Evolutionary conservation across 176 grass and related monocot genomes (phyloP).

Genomic region (Leersia perrieri): DNA sequence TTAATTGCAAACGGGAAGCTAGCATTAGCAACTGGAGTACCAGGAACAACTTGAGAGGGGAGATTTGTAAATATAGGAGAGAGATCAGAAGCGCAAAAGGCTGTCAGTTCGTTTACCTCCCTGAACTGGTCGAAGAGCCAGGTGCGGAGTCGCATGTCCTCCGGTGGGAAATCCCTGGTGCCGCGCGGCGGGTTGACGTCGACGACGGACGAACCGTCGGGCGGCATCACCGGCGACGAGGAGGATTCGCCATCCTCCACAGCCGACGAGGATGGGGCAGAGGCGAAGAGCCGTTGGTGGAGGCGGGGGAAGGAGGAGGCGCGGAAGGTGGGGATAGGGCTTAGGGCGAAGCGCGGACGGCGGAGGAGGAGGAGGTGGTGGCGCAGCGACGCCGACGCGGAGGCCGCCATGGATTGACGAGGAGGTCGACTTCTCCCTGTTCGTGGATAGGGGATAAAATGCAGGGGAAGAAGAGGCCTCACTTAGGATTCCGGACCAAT

Average conservation of each 20-base stretch:
- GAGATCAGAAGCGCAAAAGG: neutral
- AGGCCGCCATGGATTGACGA: neutral
- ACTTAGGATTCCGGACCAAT: too few species aligned
- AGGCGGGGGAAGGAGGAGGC: neutral
- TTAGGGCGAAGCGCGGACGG: slow-evolving; percentile 20
- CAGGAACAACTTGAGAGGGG: neutral
- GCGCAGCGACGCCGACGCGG: slow-evolving; percentile 27
- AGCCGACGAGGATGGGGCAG: slow-evolving; percentile 1
- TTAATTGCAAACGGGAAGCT: neutral
- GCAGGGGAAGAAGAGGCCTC: too few species aligned
- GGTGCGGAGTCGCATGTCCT: slow-evolving; percentile 84
- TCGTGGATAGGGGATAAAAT: neutral
- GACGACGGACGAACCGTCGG: slow-evolving; percentile 16
- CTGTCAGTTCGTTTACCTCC: slow-evolving; percentile 37
- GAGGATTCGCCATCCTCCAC: slow-evolving; percentile 16
- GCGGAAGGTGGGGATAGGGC: neutral
- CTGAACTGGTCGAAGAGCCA: slow-evolving; percentile 88
- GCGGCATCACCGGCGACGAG: neutral
- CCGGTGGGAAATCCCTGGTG: slow-evolving; percentile 78
- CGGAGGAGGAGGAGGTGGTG: slow-evolving; percentile 41
- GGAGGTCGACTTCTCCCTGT: neutral
- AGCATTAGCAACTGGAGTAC: neutral
- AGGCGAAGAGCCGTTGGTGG: neutral
- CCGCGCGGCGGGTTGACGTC: slow-evolving; percentile 87
- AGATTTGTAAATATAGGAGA: too few species aligned